Evolutionary conservation across 495 filamentous ascomycete genomes (phyloP), one percentile per base, ranked within the genome.

Genomic region (Aspergillus egyptiacus): DNA sequence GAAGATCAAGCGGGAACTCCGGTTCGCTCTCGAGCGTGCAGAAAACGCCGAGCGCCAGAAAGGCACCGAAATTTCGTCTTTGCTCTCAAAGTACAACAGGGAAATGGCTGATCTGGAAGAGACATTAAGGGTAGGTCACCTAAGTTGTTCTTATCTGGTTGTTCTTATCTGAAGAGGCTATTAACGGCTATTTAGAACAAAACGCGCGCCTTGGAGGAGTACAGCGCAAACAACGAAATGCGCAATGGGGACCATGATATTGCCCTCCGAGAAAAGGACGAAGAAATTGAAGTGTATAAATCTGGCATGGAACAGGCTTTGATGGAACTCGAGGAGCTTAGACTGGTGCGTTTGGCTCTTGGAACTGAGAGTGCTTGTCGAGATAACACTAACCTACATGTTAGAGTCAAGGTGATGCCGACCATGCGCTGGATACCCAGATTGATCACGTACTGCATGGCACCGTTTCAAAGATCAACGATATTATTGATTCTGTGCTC

Each of bases 81-180:
- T 98, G 84, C 77, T 98, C 32, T 81, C 87, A 46, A 90, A 95
- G 67, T 94, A 98, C 66, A 97, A 96, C 64, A 80, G 93, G 44
- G 93, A 98, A 70, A 90, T 96, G 82, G 83, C 91, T 2, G 91
- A 96, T 62, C 73, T 98, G 33, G 93, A 98, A 65, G 93, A 97
- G 60, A 81, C 91, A 42, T 74, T 98, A 24, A 78, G 93, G 39
- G 74, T 78, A 59, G 51, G 70, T n/a, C n/a, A n/a, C n/a, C n/a
- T n/a, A n/a, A n/a, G n/a, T n/a, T n/a, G n/a, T n/a, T n/a, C n/a
- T n/a, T n/a, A n/a, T n/a, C n/a, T n/a, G n/a, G n/a, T n/a, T n/a
- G n/a, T n/a, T n/a, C 6, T 39, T 45, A 35, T 40, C 17, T 50
- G 18, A 30, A 9, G 23, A 20, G 3, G 13, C 13, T 19, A 20